Evolutionary conservation across 495 filamentous ascomycete species (phyloP).

Genomic region (Lasiosphaeria ovina): DNA sequence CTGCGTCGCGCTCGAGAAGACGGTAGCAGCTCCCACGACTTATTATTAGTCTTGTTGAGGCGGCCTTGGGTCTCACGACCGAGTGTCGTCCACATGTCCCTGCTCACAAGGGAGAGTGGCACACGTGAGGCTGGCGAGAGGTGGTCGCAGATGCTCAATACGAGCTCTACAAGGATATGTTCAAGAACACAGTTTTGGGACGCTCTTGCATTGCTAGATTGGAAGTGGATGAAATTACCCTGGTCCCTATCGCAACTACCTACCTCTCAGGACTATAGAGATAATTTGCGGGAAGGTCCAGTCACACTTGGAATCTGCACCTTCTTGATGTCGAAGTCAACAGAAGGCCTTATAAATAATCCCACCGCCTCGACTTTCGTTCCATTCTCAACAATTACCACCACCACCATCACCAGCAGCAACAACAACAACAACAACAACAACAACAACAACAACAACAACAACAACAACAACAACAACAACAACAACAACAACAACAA

Average conservation of each 20-base stretch:
- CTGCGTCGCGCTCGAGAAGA: too few species aligned
- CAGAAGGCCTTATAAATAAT: conserved; percentile 13
- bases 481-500: not conserved
- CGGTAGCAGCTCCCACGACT: too few species aligned
- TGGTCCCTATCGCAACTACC: not conserved
- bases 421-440: conserved; percentile 4
- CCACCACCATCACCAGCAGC: not conserved
- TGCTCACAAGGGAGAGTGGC: too few species aligned
- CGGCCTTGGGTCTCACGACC: too few species aligned
- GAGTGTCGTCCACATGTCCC: too few species aligned
- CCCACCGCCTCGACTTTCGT: conserved; percentile 8
- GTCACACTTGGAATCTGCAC: conserved; percentile 9
- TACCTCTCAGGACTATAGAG: not conserved
- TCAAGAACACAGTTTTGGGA: not conserved
- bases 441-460: conserved; percentile 4
- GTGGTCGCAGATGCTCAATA: not conserved
- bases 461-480: not conserved
- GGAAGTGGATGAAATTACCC: not conserved
- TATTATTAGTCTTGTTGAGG: too few species aligned
- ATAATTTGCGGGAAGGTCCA: conserved; percentile 1
- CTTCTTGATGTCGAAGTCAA: conserved; percentile 15
- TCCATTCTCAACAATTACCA: conserved; percentile 12
- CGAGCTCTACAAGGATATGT: not conserved
- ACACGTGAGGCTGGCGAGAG: not conserved
- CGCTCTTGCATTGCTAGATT: not conserved